These are phyloP conservation scores for Pneumocystis carinii DNA, from an alignment of 1,139 yeast species.

Conservation along the genomic window DNA sequence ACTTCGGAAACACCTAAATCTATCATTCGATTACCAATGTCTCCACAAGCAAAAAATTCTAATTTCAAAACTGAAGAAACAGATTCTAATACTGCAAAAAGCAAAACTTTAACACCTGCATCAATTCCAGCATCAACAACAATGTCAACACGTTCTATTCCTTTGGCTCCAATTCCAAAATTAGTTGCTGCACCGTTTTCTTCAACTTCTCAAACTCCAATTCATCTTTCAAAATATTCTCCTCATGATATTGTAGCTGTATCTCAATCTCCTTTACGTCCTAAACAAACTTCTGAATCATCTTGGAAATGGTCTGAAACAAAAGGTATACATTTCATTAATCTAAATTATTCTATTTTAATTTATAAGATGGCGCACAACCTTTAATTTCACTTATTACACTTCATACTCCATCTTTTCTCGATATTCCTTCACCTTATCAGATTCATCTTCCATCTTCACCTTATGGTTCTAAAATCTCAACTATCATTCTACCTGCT, in stretches of 20 bases:
- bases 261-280: not conserved
- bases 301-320: not conserved
- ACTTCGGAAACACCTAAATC: not conserved
- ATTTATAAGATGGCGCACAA: not conserved
- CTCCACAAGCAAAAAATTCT: not conserved
- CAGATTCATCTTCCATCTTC: not conserved
- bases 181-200: not conserved
- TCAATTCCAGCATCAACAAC: not conserved
- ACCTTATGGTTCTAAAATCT: not conserved
- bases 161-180: not conserved
- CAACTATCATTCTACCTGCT: not conserved
- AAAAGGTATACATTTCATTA: not conserved
- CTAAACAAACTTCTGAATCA: not conserved
- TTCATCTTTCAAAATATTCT: not conserved
- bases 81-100: not conserved
- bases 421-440: not conserved
- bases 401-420: not conserved
- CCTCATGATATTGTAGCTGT: not conserved
- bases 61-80: not conserved
- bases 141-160: not conserved
- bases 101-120: not conserved
- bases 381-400: not conserved
- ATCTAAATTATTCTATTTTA: not conserved
- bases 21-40: not conserved
- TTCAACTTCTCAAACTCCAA: not conserved